A percentile compares a stretch with the other conserved stretches of the same genome.
Conservation (phyloP, 495 filamentous ascomycete species). For the Lasiosphaeria ovina region DNA sequence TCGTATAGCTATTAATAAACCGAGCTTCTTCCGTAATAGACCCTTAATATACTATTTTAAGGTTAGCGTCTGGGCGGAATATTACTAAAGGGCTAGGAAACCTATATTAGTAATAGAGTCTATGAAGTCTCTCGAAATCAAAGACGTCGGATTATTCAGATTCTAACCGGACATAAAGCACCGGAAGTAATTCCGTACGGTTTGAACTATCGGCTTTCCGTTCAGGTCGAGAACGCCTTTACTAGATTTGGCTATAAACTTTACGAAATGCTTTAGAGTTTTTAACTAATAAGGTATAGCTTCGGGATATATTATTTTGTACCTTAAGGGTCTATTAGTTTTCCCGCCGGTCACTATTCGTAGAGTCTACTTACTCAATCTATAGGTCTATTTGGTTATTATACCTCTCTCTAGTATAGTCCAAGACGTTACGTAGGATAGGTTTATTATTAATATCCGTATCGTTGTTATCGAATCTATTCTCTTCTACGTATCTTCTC, state of each 20-base stretch:
- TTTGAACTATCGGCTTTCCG: constrained; percentile 16
- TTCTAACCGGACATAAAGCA: no score
- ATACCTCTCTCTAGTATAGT: neutral
- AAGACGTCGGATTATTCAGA: no score
- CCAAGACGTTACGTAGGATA: no score
- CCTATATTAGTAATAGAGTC: constrained; percentile 20
- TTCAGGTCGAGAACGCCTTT: constrained; percentile 15
- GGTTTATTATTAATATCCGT: neutral
- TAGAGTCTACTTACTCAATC: constrained; percentile 3
- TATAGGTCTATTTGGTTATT: neutral
- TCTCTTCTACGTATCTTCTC: no score
- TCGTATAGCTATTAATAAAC: neutral
- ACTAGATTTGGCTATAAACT: constrained; percentile 16
- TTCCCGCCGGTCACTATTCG: neutral
- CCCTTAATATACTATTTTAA: constrained; percentile 16
- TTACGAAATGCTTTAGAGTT: constrained; percentile 20
- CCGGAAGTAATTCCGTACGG: constrained; percentile 15
- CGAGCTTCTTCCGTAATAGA: constrained; percentile 1
- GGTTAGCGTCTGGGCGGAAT: no score
- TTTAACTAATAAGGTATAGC: constrained; percentile 13
- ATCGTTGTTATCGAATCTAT: no score
- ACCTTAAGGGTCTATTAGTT: no score
- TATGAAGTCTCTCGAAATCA: no score
- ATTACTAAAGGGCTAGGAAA: no score
- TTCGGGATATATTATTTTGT: neutral